Conservation (phyloP, 768 basidiomycete genomes). For the Aureoboletus auriporus region DNA sequence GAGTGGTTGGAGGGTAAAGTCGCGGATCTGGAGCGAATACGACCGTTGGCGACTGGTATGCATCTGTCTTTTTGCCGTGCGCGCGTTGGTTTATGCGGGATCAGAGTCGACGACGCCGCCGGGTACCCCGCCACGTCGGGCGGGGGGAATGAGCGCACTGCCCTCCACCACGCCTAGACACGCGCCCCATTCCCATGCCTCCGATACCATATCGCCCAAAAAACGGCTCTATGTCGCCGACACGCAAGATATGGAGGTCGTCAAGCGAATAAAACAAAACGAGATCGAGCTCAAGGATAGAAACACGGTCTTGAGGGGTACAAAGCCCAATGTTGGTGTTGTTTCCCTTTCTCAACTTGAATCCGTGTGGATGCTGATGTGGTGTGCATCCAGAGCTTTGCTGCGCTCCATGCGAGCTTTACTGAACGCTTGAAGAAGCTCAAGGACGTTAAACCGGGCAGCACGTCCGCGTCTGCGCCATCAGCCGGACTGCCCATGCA, state of each 20-base stretch:
- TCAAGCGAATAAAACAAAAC: slow-evolving; percentile 73
- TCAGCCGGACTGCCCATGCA: slow-evolving; percentile 38
- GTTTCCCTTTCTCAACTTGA: not conserved
- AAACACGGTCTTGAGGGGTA: slow-evolving; percentile 78
- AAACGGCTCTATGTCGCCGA: slow-evolving; percentile 83
- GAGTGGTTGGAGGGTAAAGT: slow-evolving; percentile 75
- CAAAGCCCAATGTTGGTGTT: slow-evolving; percentile 71
- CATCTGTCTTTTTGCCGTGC: not conserved
- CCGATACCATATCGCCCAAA: slow-evolving; percentile 39
- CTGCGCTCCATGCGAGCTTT: slow-evolving; percentile 59
- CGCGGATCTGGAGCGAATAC: slow-evolving; percentile 23
- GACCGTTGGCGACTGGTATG: slow-evolving; percentile 20
- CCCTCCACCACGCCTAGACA: slow-evolving; percentile 24
- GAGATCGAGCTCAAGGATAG: slow-evolving; percentile 82
- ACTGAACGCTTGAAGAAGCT: slow-evolving; percentile 77
- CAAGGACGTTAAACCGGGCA: slow-evolving; percentile 60
- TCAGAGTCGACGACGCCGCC: slow-evolving; percentile 59
- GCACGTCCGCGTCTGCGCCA: slow-evolving; percentile 35
- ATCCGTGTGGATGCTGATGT: not conserved
- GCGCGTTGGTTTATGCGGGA: not conserved
- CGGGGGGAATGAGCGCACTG: slow-evolving; percentile 6
- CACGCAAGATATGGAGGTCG: slow-evolving; percentile 71
- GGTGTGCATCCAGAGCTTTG: slow-evolving; percentile 66
- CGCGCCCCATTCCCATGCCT: slow-evolving; percentile 16
- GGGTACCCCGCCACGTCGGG: slow-evolving; percentile 46